Percentiles rank a stretch among this genome's conserved stretches.
phyloP scores from a whole-genome alignment of 208 protist genomes.

The Leishmania gerbilli region DNA sequence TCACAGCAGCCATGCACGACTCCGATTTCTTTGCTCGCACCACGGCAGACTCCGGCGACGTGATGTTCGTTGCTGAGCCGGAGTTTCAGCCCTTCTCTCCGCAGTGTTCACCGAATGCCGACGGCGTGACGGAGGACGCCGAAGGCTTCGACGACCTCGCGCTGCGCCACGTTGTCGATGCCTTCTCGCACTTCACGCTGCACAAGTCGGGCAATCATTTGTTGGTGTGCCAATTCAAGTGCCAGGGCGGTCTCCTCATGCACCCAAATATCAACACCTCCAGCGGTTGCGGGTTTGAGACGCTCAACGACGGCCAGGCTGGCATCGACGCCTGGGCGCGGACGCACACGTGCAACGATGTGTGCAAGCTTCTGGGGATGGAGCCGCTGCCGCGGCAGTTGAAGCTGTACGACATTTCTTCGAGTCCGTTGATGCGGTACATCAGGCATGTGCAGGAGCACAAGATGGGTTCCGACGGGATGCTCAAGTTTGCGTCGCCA shows the following conservation, averaged over 20 bases:
- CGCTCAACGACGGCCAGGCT: constrained; percentile 33
- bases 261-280: constrained; percentile 45
- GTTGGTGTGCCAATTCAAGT: constrained; percentile 42
- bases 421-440: constrained; percentile 21
- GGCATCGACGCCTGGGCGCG: constrained; percentile 37
- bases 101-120: constrained; percentile 3
- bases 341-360: constrained; percentile 34
- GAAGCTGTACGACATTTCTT: constrained; percentile 30
- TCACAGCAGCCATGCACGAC: constrained; percentile 7
- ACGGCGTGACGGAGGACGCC: constrained; percentile 10
- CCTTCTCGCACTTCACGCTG: constrained; percentile 62
- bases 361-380: constrained; percentile 29
- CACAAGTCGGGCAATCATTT: constrained; percentile 28
- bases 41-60: constrained; percentile 32
- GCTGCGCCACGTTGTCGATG: constrained; percentile 49
- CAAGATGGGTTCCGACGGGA: constrained; percentile 4
- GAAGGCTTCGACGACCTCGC: constrained; percentile 27
- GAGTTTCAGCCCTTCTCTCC: constrained; percentile 11
- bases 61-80: constrained; percentile 40
- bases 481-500: constrained; percentile 8
- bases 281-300: constrained; percentile 35
- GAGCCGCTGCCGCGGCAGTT: constrained; percentile 19
- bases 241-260: constrained; percentile 36
- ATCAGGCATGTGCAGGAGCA: constrained; percentile 30
- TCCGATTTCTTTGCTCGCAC: constrained; percentile 27